Conservation (phyloP, 2,329 filamentous ascomycete genomes). For the Trichoderma asperellum region DNA sequence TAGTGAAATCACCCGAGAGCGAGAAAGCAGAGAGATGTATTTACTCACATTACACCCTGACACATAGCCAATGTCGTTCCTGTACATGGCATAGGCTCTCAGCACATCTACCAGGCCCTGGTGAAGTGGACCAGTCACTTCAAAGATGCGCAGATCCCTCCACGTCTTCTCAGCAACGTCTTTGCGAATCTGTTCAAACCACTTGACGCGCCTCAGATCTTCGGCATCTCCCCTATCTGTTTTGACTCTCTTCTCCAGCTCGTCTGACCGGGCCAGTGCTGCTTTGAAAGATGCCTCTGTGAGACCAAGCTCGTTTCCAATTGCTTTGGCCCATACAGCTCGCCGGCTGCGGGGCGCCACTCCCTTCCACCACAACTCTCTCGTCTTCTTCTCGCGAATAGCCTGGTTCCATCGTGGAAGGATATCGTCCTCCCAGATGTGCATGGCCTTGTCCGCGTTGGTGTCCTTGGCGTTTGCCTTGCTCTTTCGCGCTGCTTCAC, state of each 20-base stretch:
- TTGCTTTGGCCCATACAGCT: slow-evolving; percentile 69
- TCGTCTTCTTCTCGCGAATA: slow-evolving; percentile 68
- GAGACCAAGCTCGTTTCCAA: slow-evolving; percentile 74
- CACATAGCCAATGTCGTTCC: slow-evolving; percentile 79
- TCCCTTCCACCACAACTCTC: slow-evolving; percentile 83
- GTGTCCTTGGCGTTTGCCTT: slow-evolving; percentile 60
- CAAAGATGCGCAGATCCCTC: slow-evolving; percentile 74
- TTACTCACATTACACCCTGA: slow-evolving; percentile 71
- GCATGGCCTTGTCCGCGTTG: slow-evolving; percentile 57
- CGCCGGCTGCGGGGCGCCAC: slow-evolving; percentile 72
- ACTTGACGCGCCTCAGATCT: slow-evolving; percentile 59
- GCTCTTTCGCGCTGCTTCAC: slow-evolving; percentile 56
- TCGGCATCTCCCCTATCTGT: slow-evolving; percentile 56
- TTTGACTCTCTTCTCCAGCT: slow-evolving; percentile 61
- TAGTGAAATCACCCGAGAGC: background rate
- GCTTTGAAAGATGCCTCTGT: slow-evolving; percentile 70
- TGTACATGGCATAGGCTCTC: slow-evolving; percentile 79
- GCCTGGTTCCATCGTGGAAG: slow-evolving; percentile 75
- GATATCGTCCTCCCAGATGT: slow-evolving; percentile 76
- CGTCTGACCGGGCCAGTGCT: slow-evolving; percentile 68
- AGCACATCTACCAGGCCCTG: slow-evolving; percentile 71
- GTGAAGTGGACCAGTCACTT: slow-evolving; percentile 67
- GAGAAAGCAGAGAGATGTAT: background rate
- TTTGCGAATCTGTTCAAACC: slow-evolving; percentile 65
- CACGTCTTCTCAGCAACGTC: slow-evolving; percentile 69